Evolutionary conservation across 805 yeast species (phyloP), one percentile per base, ranked within the genome.

Genomic region (Tetrapisispora namnaoensis): DNA sequence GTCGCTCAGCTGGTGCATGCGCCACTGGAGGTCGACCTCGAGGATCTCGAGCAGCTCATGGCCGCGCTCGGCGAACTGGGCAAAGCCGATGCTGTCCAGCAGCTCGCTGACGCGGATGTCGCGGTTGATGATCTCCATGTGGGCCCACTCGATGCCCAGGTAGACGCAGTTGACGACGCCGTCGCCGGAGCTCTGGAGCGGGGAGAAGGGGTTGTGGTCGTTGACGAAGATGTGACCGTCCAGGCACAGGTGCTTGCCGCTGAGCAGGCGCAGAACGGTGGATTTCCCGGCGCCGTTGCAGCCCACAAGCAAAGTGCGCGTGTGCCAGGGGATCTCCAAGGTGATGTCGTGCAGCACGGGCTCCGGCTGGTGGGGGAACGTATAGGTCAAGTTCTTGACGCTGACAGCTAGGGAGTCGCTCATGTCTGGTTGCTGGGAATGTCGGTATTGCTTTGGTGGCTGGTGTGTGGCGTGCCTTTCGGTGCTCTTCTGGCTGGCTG

Each of bases 221-320:
- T 87, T 86, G n/a, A 93, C 76, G 22, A 64, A 57, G 30, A 93
- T 78, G 14, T 70, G 65, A 0, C 96, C 97, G 16, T 76, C 70
- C 49, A 80, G 78, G 52, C 95, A 83, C 51, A 93, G 73, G 8
- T 93, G 88, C 59, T 91, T 91, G 3, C 99, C 99, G 0, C 97
- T 95, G 18, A 93, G 70, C 17, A 93, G 76, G 62, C 81, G 79
- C 53, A 93, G 72, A 40, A 93, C 65, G 0, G 99, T 93, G 1
- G 96, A 86, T 65, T 93, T 93, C 4, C 99, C 98, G 1, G 99
- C 98, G 18, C 99, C 99, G 58, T 90, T 90, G 13, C 98, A 95
- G 0, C 99, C 99, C 22, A 93, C 75, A 8, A 93, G 66, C 35
- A 93, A 70, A 11, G 90, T 79, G 51, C 96, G 75, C 1, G 91